These are phyloP conservation scores for Neocallimastix lanati DNA, from an alignment of 192 early-diverging fungal genomes.

Conservation along the genomic window DNA sequence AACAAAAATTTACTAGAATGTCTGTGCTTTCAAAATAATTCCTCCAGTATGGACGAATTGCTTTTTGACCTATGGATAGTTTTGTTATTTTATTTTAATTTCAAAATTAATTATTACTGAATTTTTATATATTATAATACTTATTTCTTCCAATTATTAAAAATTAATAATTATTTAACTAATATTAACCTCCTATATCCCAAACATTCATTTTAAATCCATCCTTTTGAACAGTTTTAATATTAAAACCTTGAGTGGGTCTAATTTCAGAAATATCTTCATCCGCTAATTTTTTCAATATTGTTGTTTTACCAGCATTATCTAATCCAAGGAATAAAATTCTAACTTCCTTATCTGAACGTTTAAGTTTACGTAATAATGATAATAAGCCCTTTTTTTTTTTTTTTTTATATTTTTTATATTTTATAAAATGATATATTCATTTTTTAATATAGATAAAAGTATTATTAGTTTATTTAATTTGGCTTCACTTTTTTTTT, in stretches of 20 bases:
- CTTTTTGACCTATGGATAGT: constrained; percentile 29
- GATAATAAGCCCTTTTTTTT: constrained; percentile 21
- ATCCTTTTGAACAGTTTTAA: constrained; percentile 34
- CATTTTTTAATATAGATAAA: too few relatives aligned
- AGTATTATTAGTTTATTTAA: too few relatives aligned
- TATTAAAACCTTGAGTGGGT: constrained; percentile 43
- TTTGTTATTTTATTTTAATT: too few relatives aligned
- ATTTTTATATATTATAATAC: too few relatives aligned
- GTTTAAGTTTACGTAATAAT: constrained; percentile 21
- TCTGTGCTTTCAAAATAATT: constrained; percentile 45
- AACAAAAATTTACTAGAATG: constrained; percentile 14
- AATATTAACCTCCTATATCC: constrained; percentile 34
- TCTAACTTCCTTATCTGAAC: constrained; percentile 22
- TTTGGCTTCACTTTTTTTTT: too few relatives aligned
- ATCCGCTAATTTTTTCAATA: constrained; percentile 25
- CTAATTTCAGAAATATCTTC: constrained; percentile 37
- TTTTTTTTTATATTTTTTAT: too few relatives aligned
- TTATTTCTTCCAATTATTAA: too few relatives aligned
- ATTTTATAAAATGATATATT: too few relatives aligned
- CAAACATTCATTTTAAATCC: constrained; percentile 41
- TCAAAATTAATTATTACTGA: too few relatives aligned
- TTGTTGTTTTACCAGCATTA: constrained; percentile 38
- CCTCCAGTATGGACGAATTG: constrained; percentile 39
- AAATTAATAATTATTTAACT: too few relatives aligned
- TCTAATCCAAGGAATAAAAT: constrained; percentile 39